These are phyloP conservation scores for Leccinellum albellum DNA, from an alignment of 768 basidiomycete genomes.

Conservation along the genomic window DNA sequence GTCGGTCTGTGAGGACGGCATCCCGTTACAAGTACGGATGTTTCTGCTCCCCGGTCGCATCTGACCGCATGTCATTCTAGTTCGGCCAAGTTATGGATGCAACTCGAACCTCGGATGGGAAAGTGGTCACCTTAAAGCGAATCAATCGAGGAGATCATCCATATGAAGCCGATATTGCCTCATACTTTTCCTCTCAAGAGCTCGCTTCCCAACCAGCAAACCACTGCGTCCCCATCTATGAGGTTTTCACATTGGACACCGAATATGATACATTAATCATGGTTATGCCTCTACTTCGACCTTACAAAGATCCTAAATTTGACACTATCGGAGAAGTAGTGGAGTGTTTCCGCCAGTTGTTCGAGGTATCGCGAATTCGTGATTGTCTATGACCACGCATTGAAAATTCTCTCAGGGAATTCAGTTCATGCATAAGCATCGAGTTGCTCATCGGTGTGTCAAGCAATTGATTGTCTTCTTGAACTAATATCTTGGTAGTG, in stretches of 20 bases:
- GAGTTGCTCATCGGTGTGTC: conserved; percentile 6
- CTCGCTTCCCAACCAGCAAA: background rate
- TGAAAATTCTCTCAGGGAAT: conserved; percentile 14
- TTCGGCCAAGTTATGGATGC: background rate
- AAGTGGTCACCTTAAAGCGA: background rate
- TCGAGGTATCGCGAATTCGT: conserved; percentile 23
- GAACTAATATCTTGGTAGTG: background rate
- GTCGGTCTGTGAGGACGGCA: too few species aligned
- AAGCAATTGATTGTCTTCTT: background rate
- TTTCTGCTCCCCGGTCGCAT: too few species aligned
- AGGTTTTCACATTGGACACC: background rate
- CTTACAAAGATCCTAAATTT: conserved; percentile 23
- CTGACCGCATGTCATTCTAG: too few species aligned
- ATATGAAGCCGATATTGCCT: background rate
- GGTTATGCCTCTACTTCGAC: conserved; percentile 35
- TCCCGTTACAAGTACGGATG: too few species aligned
- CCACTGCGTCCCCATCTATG: background rate
- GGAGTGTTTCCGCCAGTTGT: conserved; percentile 29
- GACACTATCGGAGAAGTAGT: background rate
- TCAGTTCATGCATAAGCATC: conserved; percentile 20
- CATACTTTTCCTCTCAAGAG: background rate
- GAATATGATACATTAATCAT: conserved; percentile 1
- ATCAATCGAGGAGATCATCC: background rate
- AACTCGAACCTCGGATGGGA: background rate
- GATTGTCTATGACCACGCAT: background rate